phyloP scores from a whole-genome alignment of 352 stramenopile genomes.

The Phytophthora fragariaefolia region DNA sequence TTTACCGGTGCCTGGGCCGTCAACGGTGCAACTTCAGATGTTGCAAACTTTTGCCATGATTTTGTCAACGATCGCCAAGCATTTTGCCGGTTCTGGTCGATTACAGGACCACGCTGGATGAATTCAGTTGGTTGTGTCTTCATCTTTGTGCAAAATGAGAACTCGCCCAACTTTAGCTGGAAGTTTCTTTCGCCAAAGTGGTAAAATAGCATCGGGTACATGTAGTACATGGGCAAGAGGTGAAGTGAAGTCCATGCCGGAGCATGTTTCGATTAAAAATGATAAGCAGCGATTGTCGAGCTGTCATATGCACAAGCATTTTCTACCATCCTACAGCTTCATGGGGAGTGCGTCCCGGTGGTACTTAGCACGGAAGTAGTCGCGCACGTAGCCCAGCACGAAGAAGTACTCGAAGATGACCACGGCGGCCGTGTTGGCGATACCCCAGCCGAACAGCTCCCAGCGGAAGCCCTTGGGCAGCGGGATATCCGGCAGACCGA shows the following conservation, averaged over 20 bases:
- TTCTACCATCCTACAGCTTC: constrained; percentile 51
- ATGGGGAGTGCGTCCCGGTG: constrained; percentile 69
- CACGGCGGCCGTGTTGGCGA: constrained; percentile 60
- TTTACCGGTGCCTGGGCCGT: background rate
- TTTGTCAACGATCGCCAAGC: background rate
- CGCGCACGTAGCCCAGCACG: constrained; percentile 68
- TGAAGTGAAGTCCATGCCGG: background rate
- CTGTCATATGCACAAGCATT: constrained; percentile 15
- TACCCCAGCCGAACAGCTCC: constrained; percentile 64
- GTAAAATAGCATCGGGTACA: background rate
- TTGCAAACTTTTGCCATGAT: constrained; percentile 2
- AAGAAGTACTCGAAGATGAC: constrained; percentile 72
- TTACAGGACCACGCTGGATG: background rate
- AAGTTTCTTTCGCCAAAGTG: background rate
- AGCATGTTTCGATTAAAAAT: constrained; percentile 15
- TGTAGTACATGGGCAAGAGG: background rate
- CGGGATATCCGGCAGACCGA: constrained; percentile 72
- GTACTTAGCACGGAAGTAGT: constrained; percentile 69
- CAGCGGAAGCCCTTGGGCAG: constrained; percentile 65
- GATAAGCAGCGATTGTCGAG: constrained; percentile 6
- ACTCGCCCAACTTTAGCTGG: constrained; percentile 5
- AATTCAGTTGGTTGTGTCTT: constrained; percentile 18
- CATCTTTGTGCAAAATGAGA: background rate
- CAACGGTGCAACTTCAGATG: constrained; percentile 12
- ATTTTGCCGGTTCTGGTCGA: background rate